A percentile compares a stretch with the other conserved stretches of the same genome.
phyloP scores from a whole-genome alignment of 305 asterid species.

The Petunia hybrid region DNA sequence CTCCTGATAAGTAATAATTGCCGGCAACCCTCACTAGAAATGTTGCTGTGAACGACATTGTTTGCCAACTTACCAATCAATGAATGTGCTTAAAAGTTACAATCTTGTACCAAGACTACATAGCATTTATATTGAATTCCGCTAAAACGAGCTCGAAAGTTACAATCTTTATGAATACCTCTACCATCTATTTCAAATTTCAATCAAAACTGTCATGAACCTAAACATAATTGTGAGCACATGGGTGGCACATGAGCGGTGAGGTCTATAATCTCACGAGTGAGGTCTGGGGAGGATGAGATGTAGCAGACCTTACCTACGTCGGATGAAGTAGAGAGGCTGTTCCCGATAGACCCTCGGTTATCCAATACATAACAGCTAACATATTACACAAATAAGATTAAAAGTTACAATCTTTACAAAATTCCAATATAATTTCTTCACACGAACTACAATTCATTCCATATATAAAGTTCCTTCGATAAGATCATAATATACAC shows the following conservation, averaged over 20 bases:
- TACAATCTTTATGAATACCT: conserved; percentile 15
- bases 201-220: neutral
- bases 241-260: neutral
- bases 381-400: too few species aligned
- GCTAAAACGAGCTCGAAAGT: neutral
- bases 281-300: too few species aligned
- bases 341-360: too few species aligned
- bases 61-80: conserved; percentile 1
- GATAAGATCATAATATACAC: too few species aligned
- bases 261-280: too few species aligned
- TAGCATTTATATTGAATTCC: neutral
- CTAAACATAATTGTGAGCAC: neutral
- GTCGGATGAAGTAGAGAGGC: too few species aligned
- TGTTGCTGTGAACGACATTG: neutral
- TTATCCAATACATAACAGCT: neutral
- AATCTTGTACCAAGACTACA: neutral
- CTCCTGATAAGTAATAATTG: conserved; percentile 17
- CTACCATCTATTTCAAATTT: neutral
- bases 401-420: too few species aligned
- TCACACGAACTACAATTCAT: too few species aligned
- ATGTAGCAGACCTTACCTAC: too few species aligned
- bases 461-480: too few species aligned
- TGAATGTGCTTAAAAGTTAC: neutral
- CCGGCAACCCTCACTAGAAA: neutral
- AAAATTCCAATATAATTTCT: too few species aligned